Percentiles rank a stretch among this genome's conserved stretches.
Evolutionary conservation across 176 grass and related monocot genomes (phyloP).

Genomic region (Secale cereale): DNA sequence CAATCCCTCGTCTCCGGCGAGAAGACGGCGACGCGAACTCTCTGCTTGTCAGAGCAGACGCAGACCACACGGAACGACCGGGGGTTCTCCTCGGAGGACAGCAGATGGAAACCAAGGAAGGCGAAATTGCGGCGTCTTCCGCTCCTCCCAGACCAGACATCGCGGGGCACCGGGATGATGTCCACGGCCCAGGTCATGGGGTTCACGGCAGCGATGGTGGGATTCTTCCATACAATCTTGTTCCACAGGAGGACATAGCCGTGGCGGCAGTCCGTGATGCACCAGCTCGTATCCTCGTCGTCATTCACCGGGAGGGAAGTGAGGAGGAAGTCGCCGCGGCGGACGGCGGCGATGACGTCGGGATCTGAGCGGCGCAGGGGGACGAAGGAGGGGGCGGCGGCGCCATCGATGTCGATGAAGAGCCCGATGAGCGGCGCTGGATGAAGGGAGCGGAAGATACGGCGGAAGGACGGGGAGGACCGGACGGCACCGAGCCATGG

Average conservation of each 20-base stretch:
- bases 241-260: neutral
- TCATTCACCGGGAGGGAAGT: neutral
- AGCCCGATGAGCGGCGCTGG: neutral
- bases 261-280: neutral
- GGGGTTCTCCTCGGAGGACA: neutral
- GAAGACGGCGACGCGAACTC: neutral
- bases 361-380: neutral
- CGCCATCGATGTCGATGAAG: neutral
- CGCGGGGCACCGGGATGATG: neutral
- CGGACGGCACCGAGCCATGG: neutral
- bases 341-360: neutral
- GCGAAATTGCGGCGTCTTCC: neutral
- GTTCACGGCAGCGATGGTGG: neutral
- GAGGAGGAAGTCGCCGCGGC: constrained; percentile 1
- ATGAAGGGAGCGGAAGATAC: neutral
- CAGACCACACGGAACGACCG: neutral
- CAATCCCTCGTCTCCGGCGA: neutral
- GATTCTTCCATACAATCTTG: neutral
- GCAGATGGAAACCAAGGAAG: neutral
- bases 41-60: neutral
- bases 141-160: neutral
- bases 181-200: neutral
- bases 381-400: neutral
- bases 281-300: neutral
- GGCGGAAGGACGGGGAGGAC: neutral